Conservation (phyloP, 208 protist genomes). For the Balamuthia mandrillaris region DNA sequence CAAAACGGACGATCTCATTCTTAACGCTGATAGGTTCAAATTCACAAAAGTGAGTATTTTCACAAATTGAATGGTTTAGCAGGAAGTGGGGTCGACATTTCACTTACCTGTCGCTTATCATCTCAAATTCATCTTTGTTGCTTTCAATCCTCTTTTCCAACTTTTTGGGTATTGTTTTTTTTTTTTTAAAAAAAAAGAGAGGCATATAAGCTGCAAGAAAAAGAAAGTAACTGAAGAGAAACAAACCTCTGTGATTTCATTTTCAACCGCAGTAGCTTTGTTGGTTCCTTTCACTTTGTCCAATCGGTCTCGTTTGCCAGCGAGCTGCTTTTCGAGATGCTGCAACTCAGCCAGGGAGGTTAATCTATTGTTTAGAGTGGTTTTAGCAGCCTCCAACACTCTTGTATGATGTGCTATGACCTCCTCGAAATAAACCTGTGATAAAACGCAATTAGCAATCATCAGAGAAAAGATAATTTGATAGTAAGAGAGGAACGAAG, state of each 20-base stretch:
- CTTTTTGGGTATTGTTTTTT: not conserved
- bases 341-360: constrained; percentile 21
- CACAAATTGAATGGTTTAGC: no score
- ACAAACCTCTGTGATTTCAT: constrained; percentile 5
- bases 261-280: not conserved
- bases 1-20: constrained; percentile 33
- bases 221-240: not conserved
- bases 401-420: not conserved
- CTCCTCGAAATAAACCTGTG: constrained; percentile 34
- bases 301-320: not conserved
- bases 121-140: constrained; percentile 28
- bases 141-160: not conserved
- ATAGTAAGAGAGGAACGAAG: no score
- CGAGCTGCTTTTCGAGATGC: not conserved
- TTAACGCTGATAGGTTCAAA: no score
- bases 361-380: not conserved
- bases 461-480: no score
- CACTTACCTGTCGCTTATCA: constrained; percentile 16
- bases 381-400: not conserved
- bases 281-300: not conserved
- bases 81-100: no score
- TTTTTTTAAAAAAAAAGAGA: not conserved
- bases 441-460: no score
- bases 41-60: no score
- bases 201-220: not conserved